A percentile compares a stretch with the other conserved stretches of the same genome.
Evolutionary conservation across 495 filamentous ascomycete genomes (phyloP).

Genomic region (Trichocladium antarcticum): DNA sequence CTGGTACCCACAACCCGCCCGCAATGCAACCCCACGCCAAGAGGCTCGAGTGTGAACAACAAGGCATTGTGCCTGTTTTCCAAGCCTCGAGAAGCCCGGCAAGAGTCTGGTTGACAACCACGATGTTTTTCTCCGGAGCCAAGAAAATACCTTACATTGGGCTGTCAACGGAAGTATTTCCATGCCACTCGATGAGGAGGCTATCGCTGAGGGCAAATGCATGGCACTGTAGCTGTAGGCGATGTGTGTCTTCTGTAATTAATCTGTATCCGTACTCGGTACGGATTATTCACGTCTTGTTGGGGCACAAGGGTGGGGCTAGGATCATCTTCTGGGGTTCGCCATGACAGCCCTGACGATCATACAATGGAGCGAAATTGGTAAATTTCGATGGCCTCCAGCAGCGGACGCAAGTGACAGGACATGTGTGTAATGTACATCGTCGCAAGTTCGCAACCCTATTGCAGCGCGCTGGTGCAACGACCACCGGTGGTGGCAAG

Average conservation of each 20-base stretch:
- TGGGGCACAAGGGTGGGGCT: neutral
- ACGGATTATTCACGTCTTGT: too few relatives aligned
- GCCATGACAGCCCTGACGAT: slow-evolving; percentile 10
- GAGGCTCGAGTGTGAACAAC: neutral
- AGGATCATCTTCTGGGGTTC: slow-evolving; percentile 3
- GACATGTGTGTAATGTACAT: too few relatives aligned
- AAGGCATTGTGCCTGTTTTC: neutral
- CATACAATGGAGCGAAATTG: slow-evolving; percentile 2
- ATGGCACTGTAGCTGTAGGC: too few relatives aligned
- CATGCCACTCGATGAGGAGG: too few relatives aligned
- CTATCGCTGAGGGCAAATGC: too few relatives aligned
- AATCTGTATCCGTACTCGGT: too few relatives aligned
- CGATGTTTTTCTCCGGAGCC: too few relatives aligned
- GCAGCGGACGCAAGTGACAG: too few relatives aligned
- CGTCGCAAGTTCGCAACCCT: neutral
- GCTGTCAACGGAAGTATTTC: too few relatives aligned
- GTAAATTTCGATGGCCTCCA: neutral
- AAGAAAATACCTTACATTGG: too few relatives aligned
- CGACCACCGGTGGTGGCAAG: neutral
- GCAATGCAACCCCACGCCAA: neutral
- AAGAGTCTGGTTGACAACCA: neutral
- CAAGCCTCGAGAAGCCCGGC: neutral
- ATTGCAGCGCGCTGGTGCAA: neutral
- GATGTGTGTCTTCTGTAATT: too few relatives aligned
- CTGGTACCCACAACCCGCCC: neutral